A percentile compares a stretch with the other conserved stretches of the same genome.
These are phyloP conservation scores for Neospermospora avenae DNA, from an alignment of 2,329 filamentous ascomycete species.

Conservation along the genomic window DNA sequence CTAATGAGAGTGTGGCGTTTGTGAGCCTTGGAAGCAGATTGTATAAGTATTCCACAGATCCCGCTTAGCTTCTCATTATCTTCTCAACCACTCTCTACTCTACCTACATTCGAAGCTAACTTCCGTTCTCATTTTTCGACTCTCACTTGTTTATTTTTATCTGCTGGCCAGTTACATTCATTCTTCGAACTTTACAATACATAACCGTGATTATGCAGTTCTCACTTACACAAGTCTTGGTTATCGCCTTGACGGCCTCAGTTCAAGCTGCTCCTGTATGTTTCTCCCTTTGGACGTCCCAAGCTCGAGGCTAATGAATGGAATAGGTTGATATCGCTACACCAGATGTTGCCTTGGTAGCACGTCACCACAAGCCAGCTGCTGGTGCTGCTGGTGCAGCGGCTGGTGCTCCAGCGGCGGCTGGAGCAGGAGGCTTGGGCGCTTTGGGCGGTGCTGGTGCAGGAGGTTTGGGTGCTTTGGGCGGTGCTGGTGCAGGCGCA, in stretches of 20 bases:
- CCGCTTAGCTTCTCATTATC: neutral
- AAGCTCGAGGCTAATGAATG: neutral
- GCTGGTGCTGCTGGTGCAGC: neutral
- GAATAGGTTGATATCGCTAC: neutral
- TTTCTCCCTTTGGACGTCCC: neutral
- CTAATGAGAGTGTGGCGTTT: neutral
- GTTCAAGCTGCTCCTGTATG: conserved; percentile 14
- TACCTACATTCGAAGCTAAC: neutral
- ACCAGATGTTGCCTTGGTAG: neutral
- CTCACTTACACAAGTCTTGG: conserved; percentile 13
- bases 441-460: too few species aligned
- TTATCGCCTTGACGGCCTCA: conserved; percentile 13
- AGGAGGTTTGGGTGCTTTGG: too few species aligned
- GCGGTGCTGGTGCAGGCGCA: neutral
- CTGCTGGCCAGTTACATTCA: conserved; percentile 5
- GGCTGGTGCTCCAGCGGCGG: neutral
- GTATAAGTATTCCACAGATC: neutral
- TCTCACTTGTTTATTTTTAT: neutral
- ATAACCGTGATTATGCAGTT: conserved; percentile 14
- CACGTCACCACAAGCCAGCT: neutral
- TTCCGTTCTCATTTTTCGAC: neutral
- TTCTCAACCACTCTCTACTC: neutral
- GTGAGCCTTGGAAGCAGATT: neutral
- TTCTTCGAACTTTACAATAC: neutral
- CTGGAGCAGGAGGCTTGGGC: neutral